A percentile compares a stretch with the other conserved stretches of the same genome.
Evolutionary conservation across 495 filamentous ascomycete genomes (phyloP).

Genomic region (Daldinia childiae): DNA sequence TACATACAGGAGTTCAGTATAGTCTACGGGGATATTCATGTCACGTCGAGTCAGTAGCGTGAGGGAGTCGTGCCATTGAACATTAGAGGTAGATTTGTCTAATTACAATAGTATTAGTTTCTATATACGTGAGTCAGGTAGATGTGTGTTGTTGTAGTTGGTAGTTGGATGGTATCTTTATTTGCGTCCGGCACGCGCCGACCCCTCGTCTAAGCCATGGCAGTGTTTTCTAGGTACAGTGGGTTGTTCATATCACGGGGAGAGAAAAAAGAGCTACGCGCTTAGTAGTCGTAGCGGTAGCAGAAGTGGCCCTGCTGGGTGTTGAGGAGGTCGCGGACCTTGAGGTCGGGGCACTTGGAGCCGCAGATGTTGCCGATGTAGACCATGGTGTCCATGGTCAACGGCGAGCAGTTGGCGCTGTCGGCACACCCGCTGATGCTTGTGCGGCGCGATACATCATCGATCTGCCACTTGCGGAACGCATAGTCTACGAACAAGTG

Average conservation of each 20-base stretch:
- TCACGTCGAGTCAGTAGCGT: background rate
- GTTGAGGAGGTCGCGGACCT: constrained; percentile 47
- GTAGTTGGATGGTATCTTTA: background rate
- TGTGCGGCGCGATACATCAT: constrained; percentile 29
- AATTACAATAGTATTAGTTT: constrained; percentile 13
- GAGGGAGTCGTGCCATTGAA: background rate
- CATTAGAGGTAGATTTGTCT: constrained; percentile 11
- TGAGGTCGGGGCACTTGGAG: constrained; percentile 50
- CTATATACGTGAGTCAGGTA: background rate
- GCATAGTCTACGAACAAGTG: constrained; percentile 70
- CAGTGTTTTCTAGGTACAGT: background rate
- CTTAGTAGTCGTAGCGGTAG: constrained; percentile 48
- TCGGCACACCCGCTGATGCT: constrained; percentile 47
- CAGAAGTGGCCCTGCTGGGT: constrained; percentile 46
- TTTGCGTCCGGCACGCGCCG: background rate
- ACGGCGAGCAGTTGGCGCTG: constrained; percentile 41
- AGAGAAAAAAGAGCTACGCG: background rate
- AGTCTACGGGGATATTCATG: background rate
- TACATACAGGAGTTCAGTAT: constrained; percentile 1
- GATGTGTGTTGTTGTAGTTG: background rate
- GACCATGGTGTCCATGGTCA: constrained; percentile 51
- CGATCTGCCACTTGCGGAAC: constrained; percentile 72
- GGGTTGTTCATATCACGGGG: background rate
- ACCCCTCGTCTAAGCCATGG: constrained; percentile 6
- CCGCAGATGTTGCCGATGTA: constrained; percentile 51